Evolutionary conservation across 257 asterid species (phyloP).

Genomic region (Rubia yunnanensis): DNA sequence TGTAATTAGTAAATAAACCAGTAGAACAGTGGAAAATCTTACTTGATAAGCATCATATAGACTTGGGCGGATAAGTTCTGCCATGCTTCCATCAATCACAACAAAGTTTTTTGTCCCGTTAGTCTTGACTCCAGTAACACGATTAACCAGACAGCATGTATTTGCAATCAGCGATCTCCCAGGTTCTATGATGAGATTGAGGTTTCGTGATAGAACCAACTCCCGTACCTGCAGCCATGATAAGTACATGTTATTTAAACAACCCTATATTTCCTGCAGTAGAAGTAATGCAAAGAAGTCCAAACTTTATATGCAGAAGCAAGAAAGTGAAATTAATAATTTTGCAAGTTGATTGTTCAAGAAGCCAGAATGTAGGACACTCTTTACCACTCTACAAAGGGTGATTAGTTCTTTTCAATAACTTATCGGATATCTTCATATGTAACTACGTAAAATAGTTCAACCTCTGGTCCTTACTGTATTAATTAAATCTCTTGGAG

Average conservation of each 20-base stretch:
- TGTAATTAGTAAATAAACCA: no score
- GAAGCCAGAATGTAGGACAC: background rate
- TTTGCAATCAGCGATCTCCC: slow-evolving; percentile 93
- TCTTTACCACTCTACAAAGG: background rate
- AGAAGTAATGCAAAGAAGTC: background rate
- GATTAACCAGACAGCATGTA: slow-evolving; percentile 88
- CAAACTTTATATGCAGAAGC: background rate
- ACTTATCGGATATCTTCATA: background rate
- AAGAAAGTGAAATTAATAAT: background rate
- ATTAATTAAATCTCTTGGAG: slow-evolving; percentile 80
- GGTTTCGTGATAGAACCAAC: slow-evolving; percentile 70
- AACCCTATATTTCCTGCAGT: background rate
- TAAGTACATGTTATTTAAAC: background rate
- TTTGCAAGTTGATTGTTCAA: background rate
- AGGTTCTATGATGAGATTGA: slow-evolving; percentile 92
- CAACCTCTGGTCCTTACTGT: slow-evolving; percentile 44
- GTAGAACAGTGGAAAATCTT: slow-evolving; percentile 7
- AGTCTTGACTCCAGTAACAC: slow-evolving; percentile 90
- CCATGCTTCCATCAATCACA: slow-evolving; percentile 97
- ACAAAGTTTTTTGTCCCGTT: slow-evolving; percentile 83
- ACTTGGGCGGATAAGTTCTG: slow-evolving; percentile 96
- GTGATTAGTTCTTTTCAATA: background rate
- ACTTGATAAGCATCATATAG: slow-evolving; percentile 89
- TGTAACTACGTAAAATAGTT: background rate
- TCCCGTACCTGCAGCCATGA: slow-evolving; percentile 60